Evolutionary conservation across 352 stramenopile species (phyloP).

Genomic region (Halophytophthora batemanensis): DNA sequence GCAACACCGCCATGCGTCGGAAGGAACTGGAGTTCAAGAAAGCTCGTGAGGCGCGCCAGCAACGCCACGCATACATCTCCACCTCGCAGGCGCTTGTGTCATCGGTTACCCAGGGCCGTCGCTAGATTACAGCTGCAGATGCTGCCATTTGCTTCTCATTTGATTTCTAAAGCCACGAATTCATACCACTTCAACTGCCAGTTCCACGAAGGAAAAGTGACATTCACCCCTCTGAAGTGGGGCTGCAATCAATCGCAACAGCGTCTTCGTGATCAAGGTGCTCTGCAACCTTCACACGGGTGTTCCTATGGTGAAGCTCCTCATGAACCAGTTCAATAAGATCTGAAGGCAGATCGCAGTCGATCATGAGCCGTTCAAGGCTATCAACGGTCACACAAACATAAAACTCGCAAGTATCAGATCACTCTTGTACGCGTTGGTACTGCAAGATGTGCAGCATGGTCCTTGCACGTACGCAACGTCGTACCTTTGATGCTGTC

Average conservation of each 20-base stretch:
- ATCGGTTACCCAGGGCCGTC: conserved; percentile 14
- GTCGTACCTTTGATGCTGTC: no score
- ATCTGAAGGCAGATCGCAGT: conserved; percentile 34
- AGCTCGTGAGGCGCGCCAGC: conserved; percentile 30
- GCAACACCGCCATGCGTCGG: conserved; percentile 26
- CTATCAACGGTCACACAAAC: conserved; percentile 2
- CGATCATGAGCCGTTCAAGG: conserved; percentile 23
- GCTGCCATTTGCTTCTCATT: no score
- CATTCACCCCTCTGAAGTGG: no score
- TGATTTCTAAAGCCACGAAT: no score
- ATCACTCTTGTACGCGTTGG: background rate
- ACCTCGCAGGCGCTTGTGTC: conserved; percentile 53
- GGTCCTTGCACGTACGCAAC: no score
- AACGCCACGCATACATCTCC: conserved; percentile 49
- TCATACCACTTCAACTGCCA: no score
- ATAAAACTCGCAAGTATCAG: background rate
- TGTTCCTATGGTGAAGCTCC: conserved; percentile 10
- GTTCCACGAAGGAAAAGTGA: no score
- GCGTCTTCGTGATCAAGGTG: background rate
- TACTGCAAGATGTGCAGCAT: no score
- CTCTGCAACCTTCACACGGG: background rate
- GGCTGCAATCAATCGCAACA: no score
- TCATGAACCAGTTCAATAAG: conserved; percentile 22
- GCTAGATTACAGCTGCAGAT: conserved; percentile 1
- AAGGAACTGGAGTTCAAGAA: conserved; percentile 47